Evolutionary conservation across 352 stramenopile genomes (phyloP).

Genomic region (Phytophthora cactorum): DNA sequence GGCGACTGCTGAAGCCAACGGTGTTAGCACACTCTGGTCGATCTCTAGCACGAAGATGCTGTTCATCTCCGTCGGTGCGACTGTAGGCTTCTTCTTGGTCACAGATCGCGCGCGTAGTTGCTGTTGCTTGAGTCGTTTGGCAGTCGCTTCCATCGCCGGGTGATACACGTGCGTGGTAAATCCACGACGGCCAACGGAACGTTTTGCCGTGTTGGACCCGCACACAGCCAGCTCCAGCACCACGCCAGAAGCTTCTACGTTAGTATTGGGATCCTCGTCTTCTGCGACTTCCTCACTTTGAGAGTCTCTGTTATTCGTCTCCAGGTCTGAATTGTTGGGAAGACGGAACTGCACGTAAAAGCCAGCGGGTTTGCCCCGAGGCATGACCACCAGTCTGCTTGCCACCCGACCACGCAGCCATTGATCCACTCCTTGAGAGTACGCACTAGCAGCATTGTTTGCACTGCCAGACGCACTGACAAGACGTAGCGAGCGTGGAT

Average conservation of each 20-base stretch:
- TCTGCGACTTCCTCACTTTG: slow-evolving; percentile 18
- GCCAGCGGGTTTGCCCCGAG: slow-evolving; percentile 49
- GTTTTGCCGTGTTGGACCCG: slow-evolving; percentile 41
- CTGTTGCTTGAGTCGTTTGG: slow-evolving; percentile 46
- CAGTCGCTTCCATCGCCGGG: slow-evolving; percentile 42
- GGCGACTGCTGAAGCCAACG: slow-evolving; percentile 15
- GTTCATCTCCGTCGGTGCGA: slow-evolving; percentile 47
- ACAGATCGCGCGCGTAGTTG: slow-evolving; percentile 37
- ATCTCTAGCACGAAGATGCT: slow-evolving; percentile 55
- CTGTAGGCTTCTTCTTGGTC: slow-evolving; percentile 44
- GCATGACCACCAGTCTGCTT: slow-evolving; percentile 56
- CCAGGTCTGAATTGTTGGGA: slow-evolving; percentile 14
- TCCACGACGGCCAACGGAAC: slow-evolving; percentile 32
- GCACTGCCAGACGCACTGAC: slow-evolving; percentile 18
- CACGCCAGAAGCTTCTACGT: slow-evolving; percentile 10
- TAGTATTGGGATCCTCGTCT: slow-evolving; percentile 1
- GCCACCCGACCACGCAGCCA: slow-evolving; percentile 50
- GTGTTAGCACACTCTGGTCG: slow-evolving; percentile 35
- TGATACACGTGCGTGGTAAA: slow-evolving; percentile 69
- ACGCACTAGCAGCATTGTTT: slow-evolving; percentile 16
- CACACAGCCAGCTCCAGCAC: slow-evolving; percentile 60
- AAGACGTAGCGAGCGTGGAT: slow-evolving; percentile 21
- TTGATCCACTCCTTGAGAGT: slow-evolving; percentile 24
- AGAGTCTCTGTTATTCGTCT: slow-evolving; percentile 10
- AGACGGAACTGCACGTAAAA: slow-evolving; percentile 74